Evolutionary conservation across 768 basidiomycete genomes (phyloP), one percentile per base, ranked within the genome.

Genomic region (Leccinum disarticulatum): DNA sequence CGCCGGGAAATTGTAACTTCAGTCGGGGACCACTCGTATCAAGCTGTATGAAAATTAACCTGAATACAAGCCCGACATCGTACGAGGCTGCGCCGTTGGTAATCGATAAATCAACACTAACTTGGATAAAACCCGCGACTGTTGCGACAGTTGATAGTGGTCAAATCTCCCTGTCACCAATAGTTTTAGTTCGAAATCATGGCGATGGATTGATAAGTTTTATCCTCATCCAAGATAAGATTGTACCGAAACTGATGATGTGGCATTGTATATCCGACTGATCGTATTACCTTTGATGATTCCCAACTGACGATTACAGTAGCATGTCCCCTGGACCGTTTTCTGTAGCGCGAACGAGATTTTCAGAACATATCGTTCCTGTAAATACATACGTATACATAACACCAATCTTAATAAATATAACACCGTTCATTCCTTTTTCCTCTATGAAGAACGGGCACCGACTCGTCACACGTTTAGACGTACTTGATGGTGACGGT

Each of bases 401-500:
- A 46, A 19, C 43, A 43, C 43, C 43, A 43, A 10, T 43, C 19
- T 46, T 19, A 1, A 19, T 46, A 46, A 5, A 19, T 19, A 46
- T 46, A 46, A 46, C n/a, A 19, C 43, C 11, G 11, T 46, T 6
- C 43, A 19, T 9, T 22, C 22, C 22, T 46, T 46, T n/a, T 46
- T 11, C 43, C 43, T 19, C 43, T 19, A 11, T n/a, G 36, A 56
- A 57, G 9, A 28, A 15, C 28, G 4, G 30, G 6, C 17, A 38
- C 17, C 7, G 14, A 51, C 36, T 2, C 15, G 1, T 52, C 22
- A 31, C 38, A 14, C 10, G 10, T 35, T 60, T 55, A 66, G 5
- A 53, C 36, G 22, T 69, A 67, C 6, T 43, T 9, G 35, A 69
- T 7, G 19, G 61, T 59, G 43, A 28, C 22, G n/a, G 31, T 43